These are phyloP conservation scores for Bodo saltans DNA, from an alignment of 78 protist genomes.

Conservation along the genomic window DNA sequence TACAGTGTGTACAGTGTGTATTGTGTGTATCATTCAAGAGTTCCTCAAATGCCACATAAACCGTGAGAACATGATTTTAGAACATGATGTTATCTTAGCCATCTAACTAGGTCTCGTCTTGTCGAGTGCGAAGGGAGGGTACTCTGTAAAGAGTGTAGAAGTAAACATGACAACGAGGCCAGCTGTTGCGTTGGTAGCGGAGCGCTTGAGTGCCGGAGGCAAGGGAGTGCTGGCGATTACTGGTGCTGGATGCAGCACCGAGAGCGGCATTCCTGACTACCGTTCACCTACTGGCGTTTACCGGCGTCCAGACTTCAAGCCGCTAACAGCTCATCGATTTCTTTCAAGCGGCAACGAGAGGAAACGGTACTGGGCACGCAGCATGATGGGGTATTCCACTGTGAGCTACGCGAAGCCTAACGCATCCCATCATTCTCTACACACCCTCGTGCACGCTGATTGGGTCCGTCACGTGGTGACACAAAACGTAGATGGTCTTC, in stretches of 20 bases:
- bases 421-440: slow-evolving; percentile 9
- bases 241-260: slow-evolving; percentile 36
- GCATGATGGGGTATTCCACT: not conserved
- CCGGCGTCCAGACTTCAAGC: slow-evolving; percentile 36
- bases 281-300: slow-evolving; percentile 35
- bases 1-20: too few species aligned
- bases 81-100: too few species aligned
- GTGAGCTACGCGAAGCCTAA: slow-evolving; percentile 16
- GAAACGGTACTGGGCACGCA: slow-evolving; percentile 37
- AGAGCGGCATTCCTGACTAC: slow-evolving; percentile 47
- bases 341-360: not conserved
- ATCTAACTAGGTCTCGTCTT: too few species aligned
- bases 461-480: slow-evolving; percentile 5
- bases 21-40: too few species aligned
- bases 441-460: not conserved
- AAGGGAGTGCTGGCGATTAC: slow-evolving; percentile 5
- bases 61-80: too few species aligned
- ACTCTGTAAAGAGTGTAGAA: too few species aligned
- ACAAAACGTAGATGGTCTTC: slow-evolving; percentile 47
- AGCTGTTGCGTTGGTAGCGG: too few species aligned
- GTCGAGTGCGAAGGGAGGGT: too few species aligned
- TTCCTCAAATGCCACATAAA: too few species aligned
- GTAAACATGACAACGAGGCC: too few species aligned
- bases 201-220: too few species aligned
- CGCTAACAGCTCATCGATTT: slow-evolving; percentile 8